Evolutionary conservation across 2,329 filamentous ascomycete species (phyloP).

Genomic region (Kalmusia sp.): DNA sequence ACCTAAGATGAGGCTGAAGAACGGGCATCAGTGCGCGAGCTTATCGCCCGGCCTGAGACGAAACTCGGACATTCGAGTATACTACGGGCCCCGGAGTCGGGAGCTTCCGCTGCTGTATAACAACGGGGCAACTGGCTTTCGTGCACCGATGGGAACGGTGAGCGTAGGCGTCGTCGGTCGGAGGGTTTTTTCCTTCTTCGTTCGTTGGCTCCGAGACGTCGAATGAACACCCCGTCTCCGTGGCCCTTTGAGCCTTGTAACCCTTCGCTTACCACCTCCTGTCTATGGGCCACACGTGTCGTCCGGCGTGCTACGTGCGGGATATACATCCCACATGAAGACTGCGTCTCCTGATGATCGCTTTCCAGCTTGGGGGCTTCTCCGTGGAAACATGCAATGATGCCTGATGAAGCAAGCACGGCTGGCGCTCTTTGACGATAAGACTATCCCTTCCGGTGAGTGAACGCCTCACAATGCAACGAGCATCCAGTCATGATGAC

Average conservation of each 20-base stretch:
- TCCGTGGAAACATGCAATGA: background rate
- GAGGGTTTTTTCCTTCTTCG: too few relatives aligned
- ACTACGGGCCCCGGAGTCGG: too few relatives aligned
- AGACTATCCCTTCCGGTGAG: slow-evolving; percentile 4
- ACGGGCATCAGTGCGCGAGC: too few relatives aligned
- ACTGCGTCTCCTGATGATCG: background rate
- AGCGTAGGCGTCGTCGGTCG: too few relatives aligned
- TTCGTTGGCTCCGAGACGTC: too few relatives aligned
- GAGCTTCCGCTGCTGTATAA: too few relatives aligned
- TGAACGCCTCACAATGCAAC: background rate
- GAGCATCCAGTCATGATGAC: background rate
- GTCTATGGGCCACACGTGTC: background rate
- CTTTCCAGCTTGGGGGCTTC: background rate
- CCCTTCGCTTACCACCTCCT: background rate
- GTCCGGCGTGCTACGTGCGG: background rate
- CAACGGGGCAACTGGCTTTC: too few relatives aligned
- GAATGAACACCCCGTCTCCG: too few relatives aligned
- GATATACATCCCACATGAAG: background rate
- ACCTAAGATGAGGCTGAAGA: too few relatives aligned
- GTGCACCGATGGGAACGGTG: too few relatives aligned
- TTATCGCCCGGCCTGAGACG: too few relatives aligned
- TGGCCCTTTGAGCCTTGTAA: background rate
- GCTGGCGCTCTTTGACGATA: background rate
- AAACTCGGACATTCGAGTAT: too few relatives aligned
- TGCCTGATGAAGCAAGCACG: background rate